Conservation (phyloP, 164 flowering plant species). For the Santalum album region DNA sequence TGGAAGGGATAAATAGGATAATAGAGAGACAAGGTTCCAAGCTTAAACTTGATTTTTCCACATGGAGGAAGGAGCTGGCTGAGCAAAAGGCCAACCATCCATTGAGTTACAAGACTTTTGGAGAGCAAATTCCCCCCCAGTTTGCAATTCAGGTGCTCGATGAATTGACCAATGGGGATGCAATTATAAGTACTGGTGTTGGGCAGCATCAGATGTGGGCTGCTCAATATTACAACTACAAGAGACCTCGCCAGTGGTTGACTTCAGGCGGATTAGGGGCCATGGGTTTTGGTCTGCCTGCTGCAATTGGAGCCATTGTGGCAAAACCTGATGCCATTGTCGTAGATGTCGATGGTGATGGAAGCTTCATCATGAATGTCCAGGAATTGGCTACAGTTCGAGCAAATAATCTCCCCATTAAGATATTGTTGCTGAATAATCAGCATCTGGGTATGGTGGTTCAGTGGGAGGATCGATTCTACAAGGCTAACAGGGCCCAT, state of each 20-base stretch:
- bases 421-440: constrained; percentile 44
- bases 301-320: constrained; percentile 60
- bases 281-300: constrained; percentile 66
- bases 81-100: constrained; percentile 47
- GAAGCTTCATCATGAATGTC: constrained; percentile 59
- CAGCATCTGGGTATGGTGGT: constrained; percentile 68
- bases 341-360: constrained; percentile 58
- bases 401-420: constrained; percentile 51
- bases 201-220: constrained; percentile 79
- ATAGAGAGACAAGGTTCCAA: constrained; percentile 22
- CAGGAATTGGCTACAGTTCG: constrained; percentile 50
- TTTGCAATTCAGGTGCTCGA: constrained; percentile 44
- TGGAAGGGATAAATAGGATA: constrained; percentile 30
- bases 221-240: constrained; percentile 50
- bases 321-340: constrained; percentile 43
- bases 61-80: constrained; percentile 49
- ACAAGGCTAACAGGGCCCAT: constrained; percentile 63
- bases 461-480: constrained; percentile 67
- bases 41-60: constrained; percentile 30
- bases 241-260: constrained; percentile 47
- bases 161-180: constrained; percentile 40
- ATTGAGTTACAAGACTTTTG: constrained; percentile 42
- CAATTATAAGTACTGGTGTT: constrained; percentile 52
- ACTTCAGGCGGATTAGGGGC: constrained; percentile 58
- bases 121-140: constrained; percentile 59